Evolutionary conservation across 768 basidiomycete species (phyloP).

Genomic region (Strobilomyces echinocephalus): DNA sequence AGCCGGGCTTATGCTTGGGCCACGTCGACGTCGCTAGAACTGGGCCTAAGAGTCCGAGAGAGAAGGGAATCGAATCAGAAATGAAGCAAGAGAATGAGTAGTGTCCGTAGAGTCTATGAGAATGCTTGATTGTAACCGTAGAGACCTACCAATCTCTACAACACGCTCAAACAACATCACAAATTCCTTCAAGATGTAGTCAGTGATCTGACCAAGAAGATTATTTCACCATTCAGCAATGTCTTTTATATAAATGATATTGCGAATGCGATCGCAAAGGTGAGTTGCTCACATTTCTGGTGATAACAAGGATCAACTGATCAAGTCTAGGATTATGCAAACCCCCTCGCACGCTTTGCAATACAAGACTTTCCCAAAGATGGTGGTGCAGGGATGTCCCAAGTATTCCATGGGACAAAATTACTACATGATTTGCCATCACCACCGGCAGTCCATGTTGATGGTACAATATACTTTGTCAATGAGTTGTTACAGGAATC

Average conservation of each 20-base stretch:
- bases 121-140: too few relatives aligned
- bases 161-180: too few relatives aligned
- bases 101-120: too few relatives aligned
- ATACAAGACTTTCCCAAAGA: slow-evolving; percentile 5
- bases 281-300: too few relatives aligned
- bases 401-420: background rate
- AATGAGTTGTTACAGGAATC: background rate
- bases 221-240: background rate
- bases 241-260: background rate
- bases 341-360: background rate
- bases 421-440: background rate
- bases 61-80: too few relatives aligned
- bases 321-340: slow-evolving; percentile 2
- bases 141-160: too few relatives aligned
- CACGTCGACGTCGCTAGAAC: too few relatives aligned
- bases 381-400: background rate
- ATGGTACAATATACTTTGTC: background rate
- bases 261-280: background rate
- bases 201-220: background rate
- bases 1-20: too few relatives aligned
- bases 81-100: too few relatives aligned
- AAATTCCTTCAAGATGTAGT: background rate
- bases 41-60: too few relatives aligned
- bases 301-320: too few relatives aligned
- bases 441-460: background rate